Evolutionary conservation across 2,329 filamentous ascomycete genomes (phyloP).

Genomic region (Basipetospora chlamydospora): DNA sequence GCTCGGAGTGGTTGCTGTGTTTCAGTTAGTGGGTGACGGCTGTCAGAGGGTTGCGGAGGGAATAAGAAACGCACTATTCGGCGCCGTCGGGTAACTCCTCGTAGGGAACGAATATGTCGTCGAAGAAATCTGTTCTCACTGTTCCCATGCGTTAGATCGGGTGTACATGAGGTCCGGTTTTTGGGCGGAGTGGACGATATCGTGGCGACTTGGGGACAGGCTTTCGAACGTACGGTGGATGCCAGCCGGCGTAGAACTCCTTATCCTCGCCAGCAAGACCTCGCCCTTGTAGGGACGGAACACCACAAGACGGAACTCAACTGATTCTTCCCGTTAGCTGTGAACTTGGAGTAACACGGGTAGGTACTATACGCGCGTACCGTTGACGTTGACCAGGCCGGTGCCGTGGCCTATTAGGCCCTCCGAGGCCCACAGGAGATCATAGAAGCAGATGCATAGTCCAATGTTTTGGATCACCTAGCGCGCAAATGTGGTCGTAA

Average conservation of each 20-base stretch:
- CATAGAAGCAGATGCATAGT: conserved; percentile 85
- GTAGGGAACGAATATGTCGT: conserved; percentile 72
- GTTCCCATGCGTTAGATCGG: conserved; percentile 1
- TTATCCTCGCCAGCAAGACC: conserved; percentile 74
- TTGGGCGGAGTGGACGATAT: no score
- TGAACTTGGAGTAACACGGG: background rate
- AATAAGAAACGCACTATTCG: conserved; percentile 47
- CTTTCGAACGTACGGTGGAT: conserved; percentile 43
- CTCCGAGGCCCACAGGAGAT: conserved; percentile 78
- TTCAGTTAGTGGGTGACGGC: conserved; percentile 16
- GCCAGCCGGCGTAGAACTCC: conserved; percentile 54
- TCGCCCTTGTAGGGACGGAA: conserved; percentile 95
- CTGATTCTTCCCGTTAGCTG: conserved; percentile 27
- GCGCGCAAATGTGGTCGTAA: no score
- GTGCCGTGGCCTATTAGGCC: conserved; percentile 87
- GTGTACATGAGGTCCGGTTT: conserved; percentile 20
- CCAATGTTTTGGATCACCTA: conserved; percentile 85
- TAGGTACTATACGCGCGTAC: conserved; percentile 33
- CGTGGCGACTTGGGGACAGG: no score
- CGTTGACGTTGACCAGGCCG: conserved; percentile 87
- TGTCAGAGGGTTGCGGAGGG: background rate
- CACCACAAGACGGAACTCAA: conserved; percentile 84
- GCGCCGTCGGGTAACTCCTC: conserved; percentile 62
- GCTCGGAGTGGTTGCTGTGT: conserved; percentile 53
- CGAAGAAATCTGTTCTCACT: conserved; percentile 79